Base-by-base conservation (phyloP, 805 yeast genomes). In the Metschnikowia sp. region DNA sequence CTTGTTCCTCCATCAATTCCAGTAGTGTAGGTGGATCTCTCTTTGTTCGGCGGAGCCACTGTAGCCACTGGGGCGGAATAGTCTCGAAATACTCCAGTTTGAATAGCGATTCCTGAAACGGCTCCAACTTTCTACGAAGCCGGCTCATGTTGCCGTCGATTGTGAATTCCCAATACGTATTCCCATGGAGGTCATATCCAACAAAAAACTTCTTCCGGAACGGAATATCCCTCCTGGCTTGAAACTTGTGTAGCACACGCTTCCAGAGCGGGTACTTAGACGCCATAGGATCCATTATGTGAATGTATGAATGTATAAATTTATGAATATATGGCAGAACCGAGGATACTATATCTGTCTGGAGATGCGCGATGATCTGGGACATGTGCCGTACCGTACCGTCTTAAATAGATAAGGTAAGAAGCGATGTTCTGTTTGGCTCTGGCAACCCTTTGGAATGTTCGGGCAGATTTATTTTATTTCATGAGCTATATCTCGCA, bases 141-240 rank as follows among this genome's bases (percentile, higher is more conserved):
- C 83, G 64, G 26, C 64, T 68, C 55, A 80, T 72, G 56, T 76
- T 74, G 6, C 76, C 76, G 50, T 79, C 82, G 26, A 78, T 69
- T 43, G 75, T 73, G 64, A 84, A 82, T 62, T 88, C 96, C 96
- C 96, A 88, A 67, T 84, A 88, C 2, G 92, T 82, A 62, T 88
- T 88, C 2, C 94, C 96, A 35, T 81, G 82, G n/a, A 88, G 70
- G 59, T 88, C 96, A 59, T 86, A 87, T 2, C 89, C 87, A 18
- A 83, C 73, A 56, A 87, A 86, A 69, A 82, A 87, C 60, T 74
- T 76, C 45, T 75, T 75, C 36, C 95, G 74, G 62, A 86, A 82
- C 0, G 96, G 96, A 3, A 87, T 74, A 39, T 71, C 76, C 38
- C 83, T 66, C 4, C 85, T 63, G 0, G 90, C 75, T 56, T 76